Evolutionary conservation across 352 stramenopile species (phyloP), one percentile per base, ranked within the genome.

Genomic region (Phytopythium ostracodes): DNA sequence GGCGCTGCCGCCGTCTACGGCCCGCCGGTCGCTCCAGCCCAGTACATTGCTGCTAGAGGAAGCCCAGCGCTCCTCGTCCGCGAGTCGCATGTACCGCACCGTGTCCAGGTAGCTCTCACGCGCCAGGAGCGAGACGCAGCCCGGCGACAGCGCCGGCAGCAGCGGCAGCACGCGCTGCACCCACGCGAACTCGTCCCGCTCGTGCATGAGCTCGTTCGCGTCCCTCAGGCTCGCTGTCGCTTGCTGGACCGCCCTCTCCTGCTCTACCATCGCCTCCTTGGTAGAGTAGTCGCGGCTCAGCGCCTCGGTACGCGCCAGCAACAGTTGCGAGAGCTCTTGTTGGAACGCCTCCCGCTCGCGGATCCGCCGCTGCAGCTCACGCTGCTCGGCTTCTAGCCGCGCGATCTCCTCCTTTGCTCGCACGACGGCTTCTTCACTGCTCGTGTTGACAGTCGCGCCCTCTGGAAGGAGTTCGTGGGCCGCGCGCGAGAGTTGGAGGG

Each of bases 1-100:
- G 24, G 66, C 71, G 62, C 61, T 71, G 2, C 36, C 7, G 10
- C 46, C 47, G 3, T 76, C 61, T 5, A 83, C 54, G 0, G 49
- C 64, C 24, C 74, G 71, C 24, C 71, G 62, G 66, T 80, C 71
- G 14, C 60, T 59, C 74, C 74, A 83, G 27, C 74, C 74, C 1
- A 83, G 67, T 20, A 59, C 52, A 18, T 59, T 44, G 18, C 18
- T 56, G 25, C 7, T 25, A 4, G 52, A 17, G 25, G 25, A 33
- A n/a, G 14, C 11, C 52, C 52, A 56, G 4, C 29, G 9, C 5
- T 56, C 27, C n/a, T 59, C 52, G 29, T 47, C 52, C 33, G 35
- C 52, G 4, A 59, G 33, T 12, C 52, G 52, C 52, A 59, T 35
- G 52, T 59, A 59, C 35, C 38, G 35, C 2, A 59, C 31, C n/a